Conservation (phyloP, 2,329 filamentous ascomycete species). For the Graphium sp. region DNA sequence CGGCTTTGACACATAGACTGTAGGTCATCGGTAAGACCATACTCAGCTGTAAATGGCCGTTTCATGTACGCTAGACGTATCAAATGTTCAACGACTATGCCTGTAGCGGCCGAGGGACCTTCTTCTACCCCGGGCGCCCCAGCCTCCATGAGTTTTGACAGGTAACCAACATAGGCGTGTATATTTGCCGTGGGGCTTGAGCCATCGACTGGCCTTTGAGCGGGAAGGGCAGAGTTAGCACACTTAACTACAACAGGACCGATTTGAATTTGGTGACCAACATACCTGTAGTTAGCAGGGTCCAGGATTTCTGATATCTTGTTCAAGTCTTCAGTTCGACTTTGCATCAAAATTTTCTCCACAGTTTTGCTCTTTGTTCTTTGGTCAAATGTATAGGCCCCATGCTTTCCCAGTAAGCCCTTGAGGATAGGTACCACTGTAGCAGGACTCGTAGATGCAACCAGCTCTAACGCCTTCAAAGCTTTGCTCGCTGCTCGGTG, state of each 20-base stretch:
- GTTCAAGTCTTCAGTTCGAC: slow-evolving; percentile 37
- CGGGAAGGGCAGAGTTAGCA: slow-evolving; percentile 1
- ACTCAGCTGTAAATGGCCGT: slow-evolving; percentile 1
- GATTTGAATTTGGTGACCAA: background rate
- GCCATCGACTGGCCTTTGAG: too few relatives aligned
- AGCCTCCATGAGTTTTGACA: slow-evolving; percentile 28
- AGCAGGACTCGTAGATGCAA: slow-evolving; percentile 42
- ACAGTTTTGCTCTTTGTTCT: slow-evolving; percentile 73
- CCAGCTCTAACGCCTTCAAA: slow-evolving; percentile 49
- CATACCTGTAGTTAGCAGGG: too few relatives aligned
- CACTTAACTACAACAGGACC: background rate
- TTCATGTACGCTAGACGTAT: slow-evolving; percentile 1
- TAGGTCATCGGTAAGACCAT: slow-evolving; percentile 28
- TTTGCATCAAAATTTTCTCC: slow-evolving; percentile 51
- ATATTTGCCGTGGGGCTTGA: background rate
- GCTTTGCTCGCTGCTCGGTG: slow-evolving; percentile 64
- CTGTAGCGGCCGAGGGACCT: too few relatives aligned
- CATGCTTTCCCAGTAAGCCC: slow-evolving; percentile 50
- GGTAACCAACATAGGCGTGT: slow-evolving; percentile 33
- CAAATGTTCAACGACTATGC: too few relatives aligned
- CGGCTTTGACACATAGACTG: slow-evolving; percentile 35
- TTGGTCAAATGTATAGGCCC: slow-evolving; percentile 68
- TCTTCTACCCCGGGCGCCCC: slow-evolving; percentile 8
- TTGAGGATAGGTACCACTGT: slow-evolving; percentile 44
- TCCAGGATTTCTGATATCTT: slow-evolving; percentile 29